A percentile compares a stretch with the other conserved stretches of the same genome.
These are phyloP conservation scores for Pyrenopolyporus hunteri DNA, from an alignment of 495 filamentous ascomycete species.

Conservation along the genomic window DNA sequence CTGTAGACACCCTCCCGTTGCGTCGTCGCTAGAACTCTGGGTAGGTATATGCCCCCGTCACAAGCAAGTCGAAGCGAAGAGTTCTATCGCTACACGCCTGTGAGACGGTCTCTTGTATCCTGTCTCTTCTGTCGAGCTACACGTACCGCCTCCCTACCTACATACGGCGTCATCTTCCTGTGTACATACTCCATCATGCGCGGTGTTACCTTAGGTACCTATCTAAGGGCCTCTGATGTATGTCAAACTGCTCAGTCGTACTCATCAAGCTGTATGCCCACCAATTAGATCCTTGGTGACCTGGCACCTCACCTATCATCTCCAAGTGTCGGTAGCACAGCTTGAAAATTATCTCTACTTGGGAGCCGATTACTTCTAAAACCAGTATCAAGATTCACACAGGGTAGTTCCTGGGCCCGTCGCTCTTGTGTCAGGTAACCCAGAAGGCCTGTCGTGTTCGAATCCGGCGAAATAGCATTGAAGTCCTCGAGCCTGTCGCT, in stretches of 20 bases:
- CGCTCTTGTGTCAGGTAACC: not conserved
- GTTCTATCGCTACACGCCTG: conserved; percentile 7
- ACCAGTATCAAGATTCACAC: not conserved
- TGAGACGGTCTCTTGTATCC: conserved; percentile 5
- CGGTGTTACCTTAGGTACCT: conserved; percentile 1
- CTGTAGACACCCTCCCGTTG: conserved; percentile 26
- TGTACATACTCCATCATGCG: not conserved
- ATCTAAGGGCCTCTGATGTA: no score
- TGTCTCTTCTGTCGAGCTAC: not conserved
- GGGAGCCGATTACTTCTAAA: not conserved
- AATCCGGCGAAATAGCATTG: not conserved
- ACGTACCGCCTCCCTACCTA: not conserved
- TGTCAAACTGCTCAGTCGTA: conserved; percentile 1
- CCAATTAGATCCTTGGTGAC: conserved; percentile 14
- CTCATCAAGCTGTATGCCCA: conserved; percentile 4
- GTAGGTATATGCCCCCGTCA: not conserved
- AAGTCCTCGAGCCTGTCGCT: not conserved
- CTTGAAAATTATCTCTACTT: not conserved
- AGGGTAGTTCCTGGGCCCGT: no score
- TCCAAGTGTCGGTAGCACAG: not conserved
- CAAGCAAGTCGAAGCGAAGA: conserved; percentile 6
- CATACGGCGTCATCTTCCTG: no score
- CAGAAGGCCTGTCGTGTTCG: not conserved
- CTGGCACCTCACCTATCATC: not conserved
- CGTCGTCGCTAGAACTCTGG: conserved; percentile 10